Evolutionary conservation across 345 rosid species (phyloP).

Genomic region (Hibiscus tridactylites): DNA sequence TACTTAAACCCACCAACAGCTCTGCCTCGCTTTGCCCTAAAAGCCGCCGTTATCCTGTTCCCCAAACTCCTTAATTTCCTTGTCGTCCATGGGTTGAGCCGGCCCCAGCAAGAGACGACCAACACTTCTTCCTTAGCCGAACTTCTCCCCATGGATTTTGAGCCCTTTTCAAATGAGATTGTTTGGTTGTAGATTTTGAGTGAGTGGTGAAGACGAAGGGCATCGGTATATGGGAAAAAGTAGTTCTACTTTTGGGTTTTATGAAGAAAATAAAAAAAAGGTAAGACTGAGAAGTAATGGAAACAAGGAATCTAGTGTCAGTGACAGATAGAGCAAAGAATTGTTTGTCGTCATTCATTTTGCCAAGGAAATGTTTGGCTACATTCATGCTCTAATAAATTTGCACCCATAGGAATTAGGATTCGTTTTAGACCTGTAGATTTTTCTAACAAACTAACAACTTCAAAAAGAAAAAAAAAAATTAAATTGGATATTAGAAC

Average conservation of each 20-base stretch:
- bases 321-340: neutral
- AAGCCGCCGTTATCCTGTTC: conserved; percentile 11
- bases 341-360: neutral
- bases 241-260: neutral
- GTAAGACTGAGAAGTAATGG: neutral
- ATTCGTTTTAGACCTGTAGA: neutral
- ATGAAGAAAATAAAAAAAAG: neutral
- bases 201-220: neutral
- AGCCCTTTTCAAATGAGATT: neutral
- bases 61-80: conserved; percentile 9
- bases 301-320: neutral
- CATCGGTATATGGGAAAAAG: neutral
- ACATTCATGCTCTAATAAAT: neutral
- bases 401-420: neutral
- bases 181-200: too few relatives aligned
- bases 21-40: conserved; percentile 10
- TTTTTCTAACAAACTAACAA: neutral
- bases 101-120: conserved; percentile 36
- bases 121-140: conserved; percentile 13
- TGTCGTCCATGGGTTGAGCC: conserved; percentile 34
- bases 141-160: conserved; percentile 18
- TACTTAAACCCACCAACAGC: conserved; percentile 32
- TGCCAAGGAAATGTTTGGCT: neutral
- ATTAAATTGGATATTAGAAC: too few relatives aligned
- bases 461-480: too few relatives aligned